Evolutionary conservation across 345 rosid species (phyloP), one percentile per base, ranked within the genome.

Genomic region (Euphorbia peplus): DNA sequence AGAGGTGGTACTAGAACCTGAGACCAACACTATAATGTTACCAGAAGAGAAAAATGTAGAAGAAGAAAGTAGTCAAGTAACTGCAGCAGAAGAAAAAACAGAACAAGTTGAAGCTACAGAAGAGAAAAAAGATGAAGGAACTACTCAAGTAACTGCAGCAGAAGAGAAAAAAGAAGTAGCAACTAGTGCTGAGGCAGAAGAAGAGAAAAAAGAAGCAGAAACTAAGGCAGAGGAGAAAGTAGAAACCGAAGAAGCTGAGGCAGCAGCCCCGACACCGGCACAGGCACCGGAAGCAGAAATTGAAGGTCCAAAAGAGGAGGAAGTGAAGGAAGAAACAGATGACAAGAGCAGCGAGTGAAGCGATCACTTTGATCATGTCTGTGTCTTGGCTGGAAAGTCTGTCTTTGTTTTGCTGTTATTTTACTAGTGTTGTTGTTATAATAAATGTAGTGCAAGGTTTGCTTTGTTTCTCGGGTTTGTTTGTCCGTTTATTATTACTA

Each of bases 1-100:
- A 69, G 76, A 70, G 42, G 73, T 64, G n/a, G 58, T 58, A 10
- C 74, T 74, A 79, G 83, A 71, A 4, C 74, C 70, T 76, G 81
- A 77, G 65, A 66, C 70, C 57, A 73, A 77, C 58, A 74, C 41
- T 32, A 77, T 64, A 42, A 63, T 68, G n/a, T n/a, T n/a, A n/a
- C 75, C 63, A 52, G 88, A 84, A 71, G 37, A 32, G 37, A 32
- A 32, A 32, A 32, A 32, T 2, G 4, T 2, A 32, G 37, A 32
- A 32, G 37, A 32, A 32, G 37, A 32, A 32, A 32, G 37, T 2
- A 32, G 37, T 2, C 37, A 32, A 32, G 6, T 2, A 32, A 32
- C 4, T 2, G 37, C 3, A 32, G 37, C 37, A 32, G 37, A 32
- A 32, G 37, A 32, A 6, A 32, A 32, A 32, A 32, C 3, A 32